These are phyloP conservation scores for Sphaerobolus stellatus DNA, from an alignment of 1,284 basidiomycete species.

Conservation along the genomic window DNA sequence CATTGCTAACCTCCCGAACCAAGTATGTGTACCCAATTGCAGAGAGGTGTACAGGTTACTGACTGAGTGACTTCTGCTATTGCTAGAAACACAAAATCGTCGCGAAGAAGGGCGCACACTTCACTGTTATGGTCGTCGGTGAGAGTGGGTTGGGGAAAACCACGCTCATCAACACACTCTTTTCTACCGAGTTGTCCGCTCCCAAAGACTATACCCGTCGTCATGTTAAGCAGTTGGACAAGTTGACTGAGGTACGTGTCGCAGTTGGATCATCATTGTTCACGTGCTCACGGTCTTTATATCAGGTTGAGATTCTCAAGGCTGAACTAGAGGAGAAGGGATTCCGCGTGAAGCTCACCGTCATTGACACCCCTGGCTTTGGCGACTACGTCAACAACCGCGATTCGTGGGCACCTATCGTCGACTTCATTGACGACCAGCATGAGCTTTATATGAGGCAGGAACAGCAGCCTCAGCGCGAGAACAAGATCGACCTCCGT, in stretches of 20 bases:
- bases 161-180: constrained; percentile 97
- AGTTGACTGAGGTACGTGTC: constrained; percentile 80
- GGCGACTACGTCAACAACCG: constrained; percentile 99
- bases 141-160: constrained; percentile 96
- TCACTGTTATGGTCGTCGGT: constrained; percentile 99
- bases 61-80: constrained; percentile 15
- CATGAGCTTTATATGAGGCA: constrained; percentile 99
- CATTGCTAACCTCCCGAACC: constrained; percentile 95
- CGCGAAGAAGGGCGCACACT: constrained; percentile 94
- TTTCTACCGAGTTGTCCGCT: constrained; percentile 94
- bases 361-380: constrained; percentile 98
- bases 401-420: constrained; percentile 96
- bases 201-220: constrained; percentile 89
- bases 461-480: constrained; percentile 95
- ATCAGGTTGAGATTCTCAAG: constrained; percentile 85
- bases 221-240: constrained; percentile 97
- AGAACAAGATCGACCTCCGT: constrained; percentile 91
- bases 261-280: not conserved
- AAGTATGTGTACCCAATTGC: constrained; percentile 55
- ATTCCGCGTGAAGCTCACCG: constrained; percentile 98
- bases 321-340: constrained; percentile 98
- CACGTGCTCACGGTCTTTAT: not conserved
- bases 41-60: constrained; percentile 15
- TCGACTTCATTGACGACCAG: constrained; percentile 99
- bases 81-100: constrained; percentile 91